Base-by-base conservation (phyloP, 495 filamentous ascomycete genomes). In the Amniculicola lignicola region DNA sequence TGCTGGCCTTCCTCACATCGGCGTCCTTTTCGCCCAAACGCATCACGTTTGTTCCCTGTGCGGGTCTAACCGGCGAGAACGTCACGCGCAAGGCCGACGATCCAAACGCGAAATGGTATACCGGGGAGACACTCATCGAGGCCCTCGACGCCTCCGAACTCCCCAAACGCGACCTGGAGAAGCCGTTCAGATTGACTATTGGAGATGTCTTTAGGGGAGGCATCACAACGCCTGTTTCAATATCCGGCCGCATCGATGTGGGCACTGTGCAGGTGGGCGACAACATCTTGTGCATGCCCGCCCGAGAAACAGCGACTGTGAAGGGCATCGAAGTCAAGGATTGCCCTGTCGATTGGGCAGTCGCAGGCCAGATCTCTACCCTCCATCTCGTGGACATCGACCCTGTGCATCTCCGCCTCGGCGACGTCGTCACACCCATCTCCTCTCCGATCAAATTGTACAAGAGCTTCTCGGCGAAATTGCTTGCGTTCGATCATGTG, bases 291-390 rank as follows among this genome's bases (percentile, higher is more conserved):
- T 78, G 84, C 6, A 86, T 91, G 74, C 93, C 93, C 0, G 85
- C 84, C 41, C 80, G 79, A 3, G 88, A 95, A 66, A 88, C 79
- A 33, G 89, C 88, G 3, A 79, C 76, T 24, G 77, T 97, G 64
- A 93, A 87, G 65, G 85, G 78, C 10, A 64, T 98, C 15, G 85
- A 90, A 58, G 79, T 89, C 15, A 84, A 91, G 58, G 77, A 81
- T 18, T 82, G 86, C 35, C 70, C 79, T 2, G 76, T 71, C 10
- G 89, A 96, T 52, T 98, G 90, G 90, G 93, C 90, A 3, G 90
- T 96, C n/a, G 93, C 91, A 1, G 91, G 94, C 12, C 90, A 96
- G 64, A 95, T 95, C 50, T 81, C 86, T 9, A 82, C 84, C 1
- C 70, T 98, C 16, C 87, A 95, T 64, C 78, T 98, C 47, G 77